Conservation (phyloP, 2,329 filamentous ascomycete genomes). For the Coccinonectria pachysandricola region DNA sequence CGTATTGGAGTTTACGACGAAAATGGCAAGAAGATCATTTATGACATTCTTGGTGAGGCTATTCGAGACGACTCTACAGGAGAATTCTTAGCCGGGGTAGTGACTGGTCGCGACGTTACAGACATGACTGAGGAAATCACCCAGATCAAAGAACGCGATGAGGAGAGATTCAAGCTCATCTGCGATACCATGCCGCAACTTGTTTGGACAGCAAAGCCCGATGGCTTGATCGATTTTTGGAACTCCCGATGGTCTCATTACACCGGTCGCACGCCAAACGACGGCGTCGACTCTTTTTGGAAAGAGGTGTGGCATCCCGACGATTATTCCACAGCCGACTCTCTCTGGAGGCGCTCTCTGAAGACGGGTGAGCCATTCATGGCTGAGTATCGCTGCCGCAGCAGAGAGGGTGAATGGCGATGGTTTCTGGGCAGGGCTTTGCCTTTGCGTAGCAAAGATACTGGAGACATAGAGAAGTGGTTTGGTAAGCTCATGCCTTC, state of each 20-base stretch:
- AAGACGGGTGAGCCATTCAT: constrained; percentile 58
- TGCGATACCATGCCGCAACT: constrained; percentile 63
- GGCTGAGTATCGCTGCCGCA: constrained; percentile 60
- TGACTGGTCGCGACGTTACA: constrained; percentile 65
- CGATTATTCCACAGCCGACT: constrained; percentile 46
- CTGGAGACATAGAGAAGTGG: constrained; percentile 65
- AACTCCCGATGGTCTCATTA: constrained; percentile 73
- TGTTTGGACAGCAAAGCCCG: constrained; percentile 62
- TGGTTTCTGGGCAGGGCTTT: constrained; percentile 71
- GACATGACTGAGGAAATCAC: constrained; percentile 58
- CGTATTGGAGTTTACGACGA: constrained; percentile 54
- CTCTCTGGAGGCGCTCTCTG: constrained; percentile 52
- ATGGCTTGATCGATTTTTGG: constrained; percentile 62
- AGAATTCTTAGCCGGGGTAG: constrained; percentile 63
- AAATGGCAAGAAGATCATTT: constrained; percentile 43
- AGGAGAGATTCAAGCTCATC: constrained; percentile 64
- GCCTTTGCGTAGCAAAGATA: constrained; percentile 54
- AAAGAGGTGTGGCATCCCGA: constrained; percentile 57
- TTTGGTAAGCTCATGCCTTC: constrained; percentile 40
- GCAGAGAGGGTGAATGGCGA: constrained; percentile 58
- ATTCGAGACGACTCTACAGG: constrained; percentile 56
- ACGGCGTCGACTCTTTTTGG: constrained; percentile 55
- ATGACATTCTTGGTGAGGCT: constrained; percentile 57
- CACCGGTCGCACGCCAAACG: constrained; percentile 54
- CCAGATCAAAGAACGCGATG: constrained; percentile 59